Percentiles rank a stretch among this genome's conserved stretches.
These are phyloP conservation scores for Schrenkiella parvula DNA, from an alignment of 345 rosid genomes.

Conservation along the genomic window DNA sequence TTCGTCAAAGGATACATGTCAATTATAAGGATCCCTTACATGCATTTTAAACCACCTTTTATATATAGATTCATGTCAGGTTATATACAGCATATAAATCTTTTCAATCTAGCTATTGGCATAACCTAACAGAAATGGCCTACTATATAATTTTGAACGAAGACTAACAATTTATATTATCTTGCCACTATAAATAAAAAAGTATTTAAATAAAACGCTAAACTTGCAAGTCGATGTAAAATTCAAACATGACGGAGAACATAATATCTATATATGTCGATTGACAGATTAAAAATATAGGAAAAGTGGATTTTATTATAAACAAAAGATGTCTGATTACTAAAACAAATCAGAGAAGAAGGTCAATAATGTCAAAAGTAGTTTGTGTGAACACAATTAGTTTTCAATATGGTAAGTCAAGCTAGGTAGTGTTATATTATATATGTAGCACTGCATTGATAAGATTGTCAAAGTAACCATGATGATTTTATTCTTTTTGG, in stretches of 20 bases:
- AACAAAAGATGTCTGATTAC: not conserved
- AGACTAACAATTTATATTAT: not conserved
- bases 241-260: conserved; percentile 25
- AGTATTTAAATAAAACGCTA: not conserved
- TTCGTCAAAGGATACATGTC: too few species aligned
- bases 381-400: not conserved
- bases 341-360: not conserved
- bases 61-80: not conserved
- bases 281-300: not conserved
- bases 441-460: too few species aligned
- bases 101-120: not conserved
- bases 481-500: too few species aligned
- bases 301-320: not conserved
- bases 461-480: too few species aligned
- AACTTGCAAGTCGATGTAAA: conserved; percentile 7
- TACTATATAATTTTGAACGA: not conserved
- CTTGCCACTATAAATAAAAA: not conserved
- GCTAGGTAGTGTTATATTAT: not conserved
- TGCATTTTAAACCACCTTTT: not conserved
- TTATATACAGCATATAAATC: not conserved
- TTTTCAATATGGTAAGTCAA: not conserved
- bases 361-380: not conserved
- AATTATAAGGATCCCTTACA: not conserved
- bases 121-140: not conserved
- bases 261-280: not conserved